phyloP scores from a whole-genome alignment of 345 rosid genomes.

The Gossypium herbaceum region DNA sequence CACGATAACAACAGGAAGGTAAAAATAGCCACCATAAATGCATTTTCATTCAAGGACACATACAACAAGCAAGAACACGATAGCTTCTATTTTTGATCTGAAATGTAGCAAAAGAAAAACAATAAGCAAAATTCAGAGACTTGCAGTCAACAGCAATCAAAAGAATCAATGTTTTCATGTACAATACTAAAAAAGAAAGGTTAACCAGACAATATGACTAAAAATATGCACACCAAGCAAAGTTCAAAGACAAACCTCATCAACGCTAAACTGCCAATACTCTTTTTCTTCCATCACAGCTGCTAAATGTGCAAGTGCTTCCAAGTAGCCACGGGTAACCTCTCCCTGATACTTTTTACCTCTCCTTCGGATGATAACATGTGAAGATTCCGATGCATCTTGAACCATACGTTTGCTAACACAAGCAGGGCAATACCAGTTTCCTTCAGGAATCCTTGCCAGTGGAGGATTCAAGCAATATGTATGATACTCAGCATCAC shows the following conservation, averaged over 20 bases:
- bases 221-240: neutral
- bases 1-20: neutral
- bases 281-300: conserved; percentile 74
- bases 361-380: conserved; percentile 35
- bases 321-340: conserved; percentile 60
- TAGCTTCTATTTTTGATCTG: neutral
- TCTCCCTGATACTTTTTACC: conserved; percentile 69
- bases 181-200: neutral
- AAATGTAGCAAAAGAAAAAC: neutral
- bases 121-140: conserved; percentile 1
- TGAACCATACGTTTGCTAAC: conserved; percentile 47
- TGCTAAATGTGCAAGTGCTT: conserved; percentile 51
- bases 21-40: conserved; percentile 3
- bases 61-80: neutral
- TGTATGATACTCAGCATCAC: conserved; percentile 96
- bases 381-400: conserved; percentile 44
- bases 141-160: neutral
- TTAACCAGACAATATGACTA: neutral
- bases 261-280: conserved; percentile 69
- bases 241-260: conserved; percentile 56
- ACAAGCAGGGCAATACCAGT: conserved; percentile 99
- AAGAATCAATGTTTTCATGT: conserved; percentile 7
- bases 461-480: conserved; percentile 98
- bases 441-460: conserved; percentile 92
- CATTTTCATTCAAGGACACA: neutral